A percentile compares a stretch with the other conserved stretches of the same genome.
Evolutionary conservation across 441 rosid species (phyloP).

Genomic region (Eugenia klotzschiana): DNA sequence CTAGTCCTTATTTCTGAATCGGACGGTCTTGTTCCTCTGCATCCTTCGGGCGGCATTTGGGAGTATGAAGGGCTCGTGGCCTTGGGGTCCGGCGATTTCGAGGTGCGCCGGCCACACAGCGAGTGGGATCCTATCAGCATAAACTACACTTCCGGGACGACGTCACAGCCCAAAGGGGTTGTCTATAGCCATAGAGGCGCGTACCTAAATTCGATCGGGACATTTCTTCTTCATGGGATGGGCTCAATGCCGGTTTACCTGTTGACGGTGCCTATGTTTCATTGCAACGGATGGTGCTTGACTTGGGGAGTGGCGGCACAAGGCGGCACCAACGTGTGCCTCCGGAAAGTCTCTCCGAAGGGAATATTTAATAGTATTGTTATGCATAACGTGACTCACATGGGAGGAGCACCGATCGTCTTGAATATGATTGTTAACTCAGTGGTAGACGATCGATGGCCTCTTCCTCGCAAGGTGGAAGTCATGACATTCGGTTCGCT

Average conservation of each 20-base stretch:
- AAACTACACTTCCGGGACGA: constrained; percentile 58
- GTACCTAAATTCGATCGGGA: constrained; percentile 42
- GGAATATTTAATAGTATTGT: constrained; percentile 35
- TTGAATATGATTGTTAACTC: constrained; percentile 55
- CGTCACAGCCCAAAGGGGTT: constrained; percentile 67
- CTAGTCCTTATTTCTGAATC: constrained; percentile 31
- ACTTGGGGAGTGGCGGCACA: constrained; percentile 63
- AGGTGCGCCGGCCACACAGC: constrained; percentile 23
- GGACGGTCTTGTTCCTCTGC: not conserved
- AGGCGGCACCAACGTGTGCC: constrained; percentile 55
- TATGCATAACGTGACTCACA: constrained; percentile 37
- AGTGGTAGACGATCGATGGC: constrained; percentile 2
- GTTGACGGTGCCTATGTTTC: constrained; percentile 77
- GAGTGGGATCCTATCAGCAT: constrained; percentile 74
- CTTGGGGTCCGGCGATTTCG: constrained; percentile 24
- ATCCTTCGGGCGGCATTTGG: not conserved
- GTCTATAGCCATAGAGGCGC: constrained; percentile 72
- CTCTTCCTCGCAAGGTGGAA: constrained; percentile 33
- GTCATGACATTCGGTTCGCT: constrained; percentile 58
- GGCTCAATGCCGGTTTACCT: constrained; percentile 31
- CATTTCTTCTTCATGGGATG: constrained; percentile 47
- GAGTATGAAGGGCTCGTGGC: constrained; percentile 37
- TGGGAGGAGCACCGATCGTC: constrained; percentile 64
- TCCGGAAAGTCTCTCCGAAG: constrained; percentile 30
- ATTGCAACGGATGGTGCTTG: constrained; percentile 72